These are phyloP conservation scores for Cyclotella cryptica DNA, from an alignment of 108 stramenopile species.

Conservation along the genomic window DNA sequence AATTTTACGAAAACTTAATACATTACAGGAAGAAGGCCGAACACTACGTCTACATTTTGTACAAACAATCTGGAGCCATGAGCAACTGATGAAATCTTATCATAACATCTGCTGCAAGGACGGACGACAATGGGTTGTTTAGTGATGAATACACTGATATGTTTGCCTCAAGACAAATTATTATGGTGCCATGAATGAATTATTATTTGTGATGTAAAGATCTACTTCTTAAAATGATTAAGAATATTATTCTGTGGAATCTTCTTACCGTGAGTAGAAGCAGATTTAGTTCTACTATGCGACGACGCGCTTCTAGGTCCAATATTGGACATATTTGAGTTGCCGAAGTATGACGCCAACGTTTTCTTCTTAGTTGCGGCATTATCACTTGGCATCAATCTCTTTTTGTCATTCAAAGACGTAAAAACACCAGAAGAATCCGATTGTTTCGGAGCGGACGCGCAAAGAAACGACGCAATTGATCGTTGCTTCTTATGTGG, in stretches of 20 bases:
- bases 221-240: slow-evolving; percentile 36
- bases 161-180: too few relatives aligned
- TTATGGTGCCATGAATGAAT: neutral
- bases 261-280: neutral
- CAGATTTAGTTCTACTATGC: neutral
- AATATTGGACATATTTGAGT: neutral
- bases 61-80: slow-evolving; percentile 32
- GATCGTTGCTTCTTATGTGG: slow-evolving; percentile 88
- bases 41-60: slow-evolving; percentile 49
- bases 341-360: slow-evolving; percentile 5
- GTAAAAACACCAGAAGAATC: slow-evolving; percentile 3
- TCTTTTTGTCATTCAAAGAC: slow-evolving; percentile 17
- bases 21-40: slow-evolving; percentile 37
- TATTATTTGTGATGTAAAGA: neutral
- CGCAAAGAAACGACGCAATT: slow-evolving; percentile 78
- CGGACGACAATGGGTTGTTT: too few relatives aligned
- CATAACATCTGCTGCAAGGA: neutral
- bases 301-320: neutral
- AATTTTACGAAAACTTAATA: neutral
- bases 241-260: slow-evolving; percentile 34
- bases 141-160: too few relatives aligned
- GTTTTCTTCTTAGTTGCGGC: slow-evolving; percentile 18
- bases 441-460: slow-evolving; percentile 22
- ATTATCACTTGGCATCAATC: slow-evolving; percentile 6
- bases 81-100: slow-evolving; percentile 1